Base-by-base conservation (phyloP, 208 protist genomes). In the Wallacemonas sp. region DNA sequence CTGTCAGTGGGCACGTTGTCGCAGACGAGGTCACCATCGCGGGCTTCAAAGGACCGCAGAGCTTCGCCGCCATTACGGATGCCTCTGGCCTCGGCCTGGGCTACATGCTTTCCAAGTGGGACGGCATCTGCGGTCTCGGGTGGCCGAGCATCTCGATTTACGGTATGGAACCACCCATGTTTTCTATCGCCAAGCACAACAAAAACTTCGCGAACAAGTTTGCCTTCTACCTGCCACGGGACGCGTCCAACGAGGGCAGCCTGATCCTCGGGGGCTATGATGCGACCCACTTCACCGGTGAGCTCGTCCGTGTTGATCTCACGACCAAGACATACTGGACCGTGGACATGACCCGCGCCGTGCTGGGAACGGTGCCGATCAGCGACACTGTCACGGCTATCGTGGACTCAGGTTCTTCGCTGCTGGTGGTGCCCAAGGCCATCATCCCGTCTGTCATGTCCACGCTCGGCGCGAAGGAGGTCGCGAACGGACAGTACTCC, bases 401-500 rank as follows among this genome's bases (percentile, higher is more conserved):
- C 38, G 85, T 89, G 38, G 97, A 98, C 74, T 98, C 95, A 4
- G 97, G 97, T 54, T 98, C 97, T 17, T 98, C 93, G 24, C 78
- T 98, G 26, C 68, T 99, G 55, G 87, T 90, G 45, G 94, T 91
- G 61, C 97, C 97, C 41, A 72, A 60, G 38, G 39, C 48, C 8
- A 29, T 78, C 9, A 65, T 91, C 53, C 36, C 66, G 27, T 66
- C 65, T 30, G 71, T 95, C 30, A 79, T 90, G 44, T 26, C 48
- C 2, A 38, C 67, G 27, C 59, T 93, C 37, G 88, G 80, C 32
- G 80, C 79, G 24, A 82, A 65, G 42, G 33, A 73, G 29, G 58
- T 81, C 10, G 27, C 62, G 30, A 79, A 79, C 44, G 75, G 68
- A 44, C 69, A 86, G 55, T 73, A 83, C 78, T 73, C 62, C 15